phyloP scores from a whole-genome alignment of 169 alveolate genomes.

The Eimeria sp. region DNA sequence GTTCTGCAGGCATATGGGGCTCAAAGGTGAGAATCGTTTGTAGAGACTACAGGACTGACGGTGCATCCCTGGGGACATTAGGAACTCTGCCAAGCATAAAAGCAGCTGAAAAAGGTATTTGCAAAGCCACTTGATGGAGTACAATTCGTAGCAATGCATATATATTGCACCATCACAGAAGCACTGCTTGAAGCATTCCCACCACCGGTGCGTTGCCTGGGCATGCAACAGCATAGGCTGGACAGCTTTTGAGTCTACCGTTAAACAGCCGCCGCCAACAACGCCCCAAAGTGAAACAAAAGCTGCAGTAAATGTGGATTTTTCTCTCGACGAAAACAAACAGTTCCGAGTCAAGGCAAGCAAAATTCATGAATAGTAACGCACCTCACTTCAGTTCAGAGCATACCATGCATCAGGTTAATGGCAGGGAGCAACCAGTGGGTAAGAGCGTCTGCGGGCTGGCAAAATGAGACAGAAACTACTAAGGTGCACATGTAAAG shows the following conservation, averaged over 20 bases:
- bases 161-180: conserved; percentile 14
- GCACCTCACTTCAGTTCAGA: not conserved
- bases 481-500: not conserved
- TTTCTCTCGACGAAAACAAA: conserved; percentile 56
- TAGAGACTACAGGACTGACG: not conserved
- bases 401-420: conserved; percentile 40
- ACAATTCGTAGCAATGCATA: not conserved
- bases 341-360: conserved; percentile 67
- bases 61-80: not conserved
- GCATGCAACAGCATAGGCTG: not conserved
- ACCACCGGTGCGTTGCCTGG: conserved; percentile 67
- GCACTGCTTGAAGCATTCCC: conserved; percentile 61
- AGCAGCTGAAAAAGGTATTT: conserved; percentile 70
- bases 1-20: conserved; percentile 88
- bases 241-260: not conserved
- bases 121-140: not conserved
- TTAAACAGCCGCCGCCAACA: conserved; percentile 40
- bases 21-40: conserved; percentile 82
- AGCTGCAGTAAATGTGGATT: conserved; percentile 67
- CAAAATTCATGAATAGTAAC: not conserved
- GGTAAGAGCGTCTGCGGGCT: conserved; percentile 45
- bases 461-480: not conserved
- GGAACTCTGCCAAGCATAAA: conserved; percentile 80
- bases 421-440: conserved; percentile 80
- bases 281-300: conserved; percentile 19